A percentile compares a stretch with the other conserved stretches of the same genome.
Evolutionary conservation across 306 rosid genomes (phyloP).

Genomic region (Cicer bijugum): DNA sequence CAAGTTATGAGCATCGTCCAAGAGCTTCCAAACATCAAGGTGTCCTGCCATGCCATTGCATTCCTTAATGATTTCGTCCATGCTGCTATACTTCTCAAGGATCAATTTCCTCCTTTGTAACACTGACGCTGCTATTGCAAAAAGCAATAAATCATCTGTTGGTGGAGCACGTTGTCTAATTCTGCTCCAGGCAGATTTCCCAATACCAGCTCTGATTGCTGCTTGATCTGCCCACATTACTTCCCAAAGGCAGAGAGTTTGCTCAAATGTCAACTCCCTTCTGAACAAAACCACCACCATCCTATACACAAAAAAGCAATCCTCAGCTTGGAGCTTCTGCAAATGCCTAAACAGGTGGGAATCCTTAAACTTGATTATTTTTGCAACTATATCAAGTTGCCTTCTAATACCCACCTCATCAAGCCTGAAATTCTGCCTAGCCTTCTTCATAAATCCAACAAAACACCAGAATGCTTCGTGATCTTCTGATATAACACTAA

Average conservation of each 20-base stretch:
- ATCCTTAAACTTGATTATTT: conserved; percentile 84
- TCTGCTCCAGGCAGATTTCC: conserved; percentile 96
- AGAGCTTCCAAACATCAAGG: conserved; percentile 94
- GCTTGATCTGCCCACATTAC: conserved; percentile 99
- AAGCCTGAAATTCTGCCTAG: conserved; percentile 97
- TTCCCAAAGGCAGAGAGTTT: conserved; percentile 97
- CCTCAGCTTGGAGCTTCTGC: conserved; percentile 96
- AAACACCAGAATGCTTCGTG: conserved; percentile 99
- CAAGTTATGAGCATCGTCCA: conserved; percentile 94
- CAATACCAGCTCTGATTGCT: conserved; percentile 87
- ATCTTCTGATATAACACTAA: conserved; percentile 80
- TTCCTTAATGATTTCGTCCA: conserved; percentile 97
- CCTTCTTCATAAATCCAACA: conserved; percentile 98
- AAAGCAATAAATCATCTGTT: conserved; percentile 88
- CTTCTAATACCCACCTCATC: conserved; percentile 96
- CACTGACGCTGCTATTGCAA: conserved; percentile 93
- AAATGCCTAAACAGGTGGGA: conserved; percentile 87
- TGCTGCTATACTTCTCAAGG: conserved; percentile 92
- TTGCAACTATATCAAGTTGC: conserved; percentile 87
- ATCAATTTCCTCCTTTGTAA: conserved; percentile 92
- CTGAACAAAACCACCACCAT: conserved; percentile 98
- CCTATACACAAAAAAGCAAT: conserved; percentile 96
- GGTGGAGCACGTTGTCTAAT: conserved; percentile 98
- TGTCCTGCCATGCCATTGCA: conserved; percentile 98
- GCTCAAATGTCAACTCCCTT: conserved; percentile 94